Evolutionary conservation across 1,284 basidiomycete genomes (phyloP).

Genomic region (Cryptococcus jaspeensis): DNA sequence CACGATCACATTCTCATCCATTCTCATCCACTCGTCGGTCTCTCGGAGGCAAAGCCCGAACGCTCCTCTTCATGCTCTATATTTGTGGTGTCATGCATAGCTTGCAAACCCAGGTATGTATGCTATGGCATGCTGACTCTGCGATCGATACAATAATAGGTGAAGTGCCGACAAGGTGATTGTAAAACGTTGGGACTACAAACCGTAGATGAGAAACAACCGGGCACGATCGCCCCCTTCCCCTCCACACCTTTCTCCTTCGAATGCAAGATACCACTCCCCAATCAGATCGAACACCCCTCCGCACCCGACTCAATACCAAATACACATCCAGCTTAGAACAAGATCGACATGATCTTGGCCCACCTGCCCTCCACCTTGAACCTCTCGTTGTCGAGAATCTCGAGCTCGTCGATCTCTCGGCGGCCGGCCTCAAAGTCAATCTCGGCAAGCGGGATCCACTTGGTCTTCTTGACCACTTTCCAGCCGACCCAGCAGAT

Average conservation of each 20-base stretch:
- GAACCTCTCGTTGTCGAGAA: conserved; percentile 32
- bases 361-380: conserved; percentile 23
- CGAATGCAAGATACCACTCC: neutral
- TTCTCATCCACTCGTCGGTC: too few relatives aligned
- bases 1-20: too few relatives aligned
- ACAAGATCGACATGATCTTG: conserved; percentile 28
- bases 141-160: neutral
- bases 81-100: too few relatives aligned
- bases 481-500: conserved; percentile 62
- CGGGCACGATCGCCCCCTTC: too few relatives aligned
- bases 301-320: neutral
- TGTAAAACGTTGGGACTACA: neutral
- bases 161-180: neutral
- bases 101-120: too few relatives aligned
- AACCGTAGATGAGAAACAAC: neutral
- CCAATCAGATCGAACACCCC: neutral
- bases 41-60: too few relatives aligned
- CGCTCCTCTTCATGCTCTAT: too few relatives aligned
- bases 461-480: conserved; percentile 57
- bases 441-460: conserved; percentile 59
- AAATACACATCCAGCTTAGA: conserved; percentile 21
- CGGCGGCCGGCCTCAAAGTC: conserved; percentile 65
- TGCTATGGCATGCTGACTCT: too few relatives aligned
- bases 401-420: conserved; percentile 62
- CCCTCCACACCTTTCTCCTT: neutral